Base-by-base conservation (phyloP, 2,329 filamentous ascomycete species). In the Xylaria sp. region DNA sequence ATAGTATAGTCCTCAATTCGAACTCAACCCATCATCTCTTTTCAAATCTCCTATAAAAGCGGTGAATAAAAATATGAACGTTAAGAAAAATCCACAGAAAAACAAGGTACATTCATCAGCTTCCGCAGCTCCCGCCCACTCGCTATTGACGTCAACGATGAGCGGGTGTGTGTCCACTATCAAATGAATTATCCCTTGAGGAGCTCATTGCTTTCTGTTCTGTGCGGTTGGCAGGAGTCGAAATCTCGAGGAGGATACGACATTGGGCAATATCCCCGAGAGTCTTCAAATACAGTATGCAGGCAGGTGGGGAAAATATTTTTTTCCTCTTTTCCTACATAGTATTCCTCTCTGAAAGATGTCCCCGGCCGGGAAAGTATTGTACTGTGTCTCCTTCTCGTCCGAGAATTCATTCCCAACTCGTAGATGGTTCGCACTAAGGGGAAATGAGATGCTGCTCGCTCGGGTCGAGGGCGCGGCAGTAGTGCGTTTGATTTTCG, bases 191-290 rank as follows among this genome's bases (percentile, higher is more conserved):
- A 29, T 51, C 21, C 50, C 35, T 48, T 25, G 35, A 66, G 18
- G 21, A 62, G 58, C 23, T 62, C n/a, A 1, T 29, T 21, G 2
- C 35, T 62, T 54, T 57, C 59, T 63, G 27, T 50, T 16, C 27
- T 53, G 59, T 35, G 16, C 13, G 61, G 25, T 40, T 35, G 23
- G 16, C 10, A 66, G 27, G 53, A 50, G n/a, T 35, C 54, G 2
- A n/a, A 59, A 60, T 42, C 48, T 63, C 40, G 64, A 66, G 37
- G 40, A 59, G 51, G 21, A 48, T 66, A 66, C 55, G 47, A 59
- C 60, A 71, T 71, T 69, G 64, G 63, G 66, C 55, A 71, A 69
- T 69, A 66, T 69, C 69, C 66, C 69, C 69, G 69, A 66, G 64
- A 35, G 61, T 21, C 59, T 51, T 68, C 62, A 66, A 57, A 60